These are phyloP conservation scores for Polyplosphaeria fusca DNA, from an alignment of 495 filamentous ascomycete genomes.

Conservation along the genomic window DNA sequence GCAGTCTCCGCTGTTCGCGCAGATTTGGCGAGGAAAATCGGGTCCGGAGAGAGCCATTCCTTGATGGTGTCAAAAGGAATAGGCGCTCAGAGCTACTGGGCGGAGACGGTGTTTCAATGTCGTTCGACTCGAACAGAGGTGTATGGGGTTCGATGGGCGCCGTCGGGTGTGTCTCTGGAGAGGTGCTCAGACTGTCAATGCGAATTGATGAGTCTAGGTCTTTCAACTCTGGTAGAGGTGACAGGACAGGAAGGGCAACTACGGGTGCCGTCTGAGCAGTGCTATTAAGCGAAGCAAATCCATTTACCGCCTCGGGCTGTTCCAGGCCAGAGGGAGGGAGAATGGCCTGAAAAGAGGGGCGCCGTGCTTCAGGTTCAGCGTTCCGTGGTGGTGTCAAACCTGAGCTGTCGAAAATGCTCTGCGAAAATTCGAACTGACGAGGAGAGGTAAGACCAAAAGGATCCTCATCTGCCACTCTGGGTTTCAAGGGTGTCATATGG, in stretches of 20 bases:
- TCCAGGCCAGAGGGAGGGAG: constrained; percentile 23
- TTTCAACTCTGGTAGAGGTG: background rate
- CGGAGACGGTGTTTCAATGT: background rate
- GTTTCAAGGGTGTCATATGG: constrained; percentile 34
- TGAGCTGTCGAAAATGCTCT: constrained; percentile 10
- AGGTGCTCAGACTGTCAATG: constrained; percentile 19
- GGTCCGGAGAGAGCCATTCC: constrained; percentile 26
- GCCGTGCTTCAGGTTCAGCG: constrained; percentile 16
- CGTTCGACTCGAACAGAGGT: background rate
- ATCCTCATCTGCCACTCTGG: constrained; percentile 19
- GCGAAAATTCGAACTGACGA: constrained; percentile 18
- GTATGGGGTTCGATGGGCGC: constrained; percentile 1
- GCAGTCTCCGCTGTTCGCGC: constrained; percentile 37
- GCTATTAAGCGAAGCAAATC: constrained; percentile 29
- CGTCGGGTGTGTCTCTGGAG: background rate
- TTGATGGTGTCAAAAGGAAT: constrained; percentile 23
- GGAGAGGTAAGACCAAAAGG: constrained; percentile 29
- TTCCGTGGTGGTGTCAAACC: constrained; percentile 8
- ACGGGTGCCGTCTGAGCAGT: constrained; percentile 13
- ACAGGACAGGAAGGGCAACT: background rate
- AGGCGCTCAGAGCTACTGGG: background rate
- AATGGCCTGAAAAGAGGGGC: constrained; percentile 29
- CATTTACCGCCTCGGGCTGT: constrained; percentile 24
- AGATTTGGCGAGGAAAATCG: constrained; percentile 41
- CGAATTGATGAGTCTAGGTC: background rate